Base-by-base conservation (phyloP, 768 basidiomycete species). In the Tylopilus balloui region DNA sequence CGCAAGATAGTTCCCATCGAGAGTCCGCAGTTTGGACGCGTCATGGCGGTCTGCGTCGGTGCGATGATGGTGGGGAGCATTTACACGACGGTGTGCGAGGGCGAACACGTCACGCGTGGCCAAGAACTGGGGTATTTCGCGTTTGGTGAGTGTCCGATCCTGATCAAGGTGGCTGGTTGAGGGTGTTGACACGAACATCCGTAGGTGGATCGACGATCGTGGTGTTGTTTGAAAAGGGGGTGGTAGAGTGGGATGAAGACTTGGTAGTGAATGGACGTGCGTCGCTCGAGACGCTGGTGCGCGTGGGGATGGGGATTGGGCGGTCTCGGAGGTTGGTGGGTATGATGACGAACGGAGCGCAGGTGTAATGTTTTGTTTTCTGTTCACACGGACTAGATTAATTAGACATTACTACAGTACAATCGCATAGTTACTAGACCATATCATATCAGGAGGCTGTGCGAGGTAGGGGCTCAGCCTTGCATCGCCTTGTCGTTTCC, bases 31-130 rank as follows among this genome's bases (percentile, higher is more conserved):
- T 98, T 96, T 62, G 95, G 95, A 3, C 77, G 83, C 0, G 92
- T 97, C 19, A 91, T 95, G 83, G 85, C 83, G 2, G 92, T 95
- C 2, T 92, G 91, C 56, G 74, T 94, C 8, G 92, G 92, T 20
- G 92, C 92, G 7, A 94, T 94, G 92, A 91, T 92, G 89, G 94
- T 89, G 12, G 92, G 89, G 10, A 90, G 84, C 51, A 98, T 97
- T 63, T 67, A 81, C 58, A 88, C 86, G 5, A 92, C 92, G 0
- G 86, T 92, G n/a, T 58, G 84, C 40, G 90, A 94, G 59, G 93
- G 93, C 1, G 79, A 95, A 19, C 57, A 72, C 0, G 83, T 98
- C 52, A 77, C 77, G 59, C 80, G 90, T 12, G 93, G 93, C 2
- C 80, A 98, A 53, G 95, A 97, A 62, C 80, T 95, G 61, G 90